phyloP scores from a whole-genome alignment of 2,329 filamentous ascomycete species.

The Emergomyces orientalis region DNA sequence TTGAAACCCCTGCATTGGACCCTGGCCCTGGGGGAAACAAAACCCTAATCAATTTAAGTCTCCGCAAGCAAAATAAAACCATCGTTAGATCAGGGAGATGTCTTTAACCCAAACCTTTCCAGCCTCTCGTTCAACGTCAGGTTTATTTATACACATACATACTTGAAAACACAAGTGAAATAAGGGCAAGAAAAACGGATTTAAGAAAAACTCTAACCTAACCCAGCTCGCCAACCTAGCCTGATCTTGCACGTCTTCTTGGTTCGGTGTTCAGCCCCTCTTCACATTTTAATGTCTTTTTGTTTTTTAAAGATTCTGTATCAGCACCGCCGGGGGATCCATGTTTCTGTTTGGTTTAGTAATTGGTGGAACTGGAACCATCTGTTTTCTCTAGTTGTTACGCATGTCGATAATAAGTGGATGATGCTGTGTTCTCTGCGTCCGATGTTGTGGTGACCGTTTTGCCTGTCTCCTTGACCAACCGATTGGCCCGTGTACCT shows the following conservation, averaged over 20 bases:
- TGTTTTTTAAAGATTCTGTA: neutral
- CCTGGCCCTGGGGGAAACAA: neutral
- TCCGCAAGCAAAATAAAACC: no score
- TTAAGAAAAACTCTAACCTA: neutral
- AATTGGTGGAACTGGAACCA: neutral
- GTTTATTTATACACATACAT: conserved; percentile 7
- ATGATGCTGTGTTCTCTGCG: neutral
- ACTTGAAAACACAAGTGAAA: neutral
- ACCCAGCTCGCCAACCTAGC: neutral
- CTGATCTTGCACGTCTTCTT: neutral
- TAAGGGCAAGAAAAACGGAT: neutral
- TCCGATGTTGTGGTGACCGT: neutral
- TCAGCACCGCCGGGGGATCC: neutral
- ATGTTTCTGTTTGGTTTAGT: neutral
- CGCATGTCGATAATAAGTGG: neutral
- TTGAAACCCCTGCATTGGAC: neutral
- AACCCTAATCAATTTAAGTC: neutral
- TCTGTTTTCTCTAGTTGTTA: neutral
- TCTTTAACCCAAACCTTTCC: neutral
- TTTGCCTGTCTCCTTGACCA: neutral
- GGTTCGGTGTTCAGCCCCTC: no score
- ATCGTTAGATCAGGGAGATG: neutral
- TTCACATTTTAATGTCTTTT: neutral
- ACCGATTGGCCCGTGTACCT: neutral
- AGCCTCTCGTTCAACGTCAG: neutral